phyloP scores from a whole-genome alignment of 495 filamentous ascomycete species.

The Penicillium robsamsonii region DNA sequence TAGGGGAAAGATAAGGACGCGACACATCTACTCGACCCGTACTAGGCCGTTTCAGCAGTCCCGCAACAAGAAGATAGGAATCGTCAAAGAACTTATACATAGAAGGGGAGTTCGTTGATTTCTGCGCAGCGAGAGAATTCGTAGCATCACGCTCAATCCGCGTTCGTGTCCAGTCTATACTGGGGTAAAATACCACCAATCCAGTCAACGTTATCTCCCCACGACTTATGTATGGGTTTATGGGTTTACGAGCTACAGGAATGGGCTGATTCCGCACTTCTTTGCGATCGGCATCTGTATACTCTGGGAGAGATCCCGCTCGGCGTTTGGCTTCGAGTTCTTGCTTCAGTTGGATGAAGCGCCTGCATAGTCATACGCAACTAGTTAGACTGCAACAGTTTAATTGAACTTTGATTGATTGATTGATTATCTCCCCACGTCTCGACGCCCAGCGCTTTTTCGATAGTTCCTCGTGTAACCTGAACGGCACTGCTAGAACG shows the following conservation, averaged over 20 bases:
- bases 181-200: constrained; percentile 68
- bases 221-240: too few species aligned
- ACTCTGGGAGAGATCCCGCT: too few species aligned
- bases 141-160: constrained; percentile 45
- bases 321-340: too few species aligned
- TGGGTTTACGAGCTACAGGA: too few species aligned
- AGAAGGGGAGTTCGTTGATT: constrained; percentile 16
- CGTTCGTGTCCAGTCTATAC: constrained; percentile 66
- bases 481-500: constrained; percentile 64
- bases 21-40: constrained; percentile 18
- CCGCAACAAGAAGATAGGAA: constrained; percentile 16
- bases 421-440: constrained; percentile 15
- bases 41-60: constrained; percentile 11
- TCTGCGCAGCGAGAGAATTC: constrained; percentile 16
- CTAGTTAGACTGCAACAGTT: too few species aligned
- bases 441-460: constrained; percentile 8
- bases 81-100: constrained; percentile 22
- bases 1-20: constrained; percentile 27
- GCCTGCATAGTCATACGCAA: too few species aligned
- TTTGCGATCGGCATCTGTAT: too few species aligned
- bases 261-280: too few species aligned
- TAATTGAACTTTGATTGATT: too few species aligned
- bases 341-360: too few species aligned
- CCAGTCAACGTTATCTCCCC: constrained; percentile 36
- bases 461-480: constrained; percentile 44